A percentile compares a stretch with the other conserved stretches of the same genome.
phyloP scores from a whole-genome alignment of 768 basidiomycete genomes.

The Amyloporia xantha region DNA sequence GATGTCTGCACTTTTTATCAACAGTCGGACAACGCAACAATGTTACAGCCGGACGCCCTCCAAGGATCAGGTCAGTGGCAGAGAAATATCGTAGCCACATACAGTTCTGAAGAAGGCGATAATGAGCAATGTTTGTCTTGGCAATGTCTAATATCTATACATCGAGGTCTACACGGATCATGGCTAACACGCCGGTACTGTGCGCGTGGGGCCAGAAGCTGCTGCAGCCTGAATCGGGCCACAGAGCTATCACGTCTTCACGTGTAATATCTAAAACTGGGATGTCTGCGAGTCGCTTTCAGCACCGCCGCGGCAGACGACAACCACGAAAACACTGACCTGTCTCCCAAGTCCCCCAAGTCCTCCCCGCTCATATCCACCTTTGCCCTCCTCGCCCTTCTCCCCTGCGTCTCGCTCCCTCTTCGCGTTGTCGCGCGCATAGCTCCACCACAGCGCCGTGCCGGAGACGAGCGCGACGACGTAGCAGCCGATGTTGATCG shows the following conservation, averaged over 20 bases:
- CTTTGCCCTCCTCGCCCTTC: neutral
- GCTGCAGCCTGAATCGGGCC: neutral
- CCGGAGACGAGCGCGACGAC: constrained; percentile 20
- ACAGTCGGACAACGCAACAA: too few relatives aligned
- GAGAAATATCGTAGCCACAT: too few relatives aligned
- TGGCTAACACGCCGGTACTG: neutral
- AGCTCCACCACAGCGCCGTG: constrained; percentile 19
- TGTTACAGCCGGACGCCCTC: too few relatives aligned
- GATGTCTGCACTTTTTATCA: too few relatives aligned
- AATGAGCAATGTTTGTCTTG: too few relatives aligned
- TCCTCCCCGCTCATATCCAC: constrained; percentile 21
- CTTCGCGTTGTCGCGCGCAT: constrained; percentile 17
- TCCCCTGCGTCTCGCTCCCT: constrained; percentile 10
- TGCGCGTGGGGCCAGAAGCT: neutral
- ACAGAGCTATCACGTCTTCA: neutral
- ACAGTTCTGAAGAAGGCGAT: too few relatives aligned
- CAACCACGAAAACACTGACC: constrained; percentile 11
- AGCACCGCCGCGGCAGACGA: neutral
- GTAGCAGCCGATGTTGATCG: constrained; percentile 24
- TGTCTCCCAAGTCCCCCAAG: constrained; percentile 22
- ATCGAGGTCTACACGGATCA: neutral
- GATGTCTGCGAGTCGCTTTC: constrained; percentile 8
- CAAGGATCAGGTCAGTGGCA: too few relatives aligned
- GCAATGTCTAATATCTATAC: too few relatives aligned
- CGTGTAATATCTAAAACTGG: constrained; percentile 16